These are phyloP conservation scores for Hypomontagnella submonticulosa DNA, from an alignment of 495 filamentous ascomycete species.

Conservation along the genomic window DNA sequence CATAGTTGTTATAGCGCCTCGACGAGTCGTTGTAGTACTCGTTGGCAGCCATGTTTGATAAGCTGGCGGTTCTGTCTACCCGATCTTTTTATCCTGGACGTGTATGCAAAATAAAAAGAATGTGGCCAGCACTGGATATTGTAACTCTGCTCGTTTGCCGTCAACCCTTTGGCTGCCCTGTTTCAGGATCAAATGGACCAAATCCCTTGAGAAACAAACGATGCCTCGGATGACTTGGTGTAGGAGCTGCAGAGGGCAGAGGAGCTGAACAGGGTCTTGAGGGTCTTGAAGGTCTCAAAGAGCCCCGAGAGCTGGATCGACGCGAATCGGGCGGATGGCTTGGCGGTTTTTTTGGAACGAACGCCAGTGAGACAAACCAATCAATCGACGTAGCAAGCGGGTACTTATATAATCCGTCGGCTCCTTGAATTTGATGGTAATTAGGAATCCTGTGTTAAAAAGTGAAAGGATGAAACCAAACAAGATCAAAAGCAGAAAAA, in stretches of 20 bases:
- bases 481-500: neutral
- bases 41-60: slow-evolving; percentile 77
- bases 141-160: neutral
- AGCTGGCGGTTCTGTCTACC: no score
- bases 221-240: neutral
- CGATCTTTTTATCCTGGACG: no score
- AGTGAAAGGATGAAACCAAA: slow-evolving; percentile 1
- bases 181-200: neutral
- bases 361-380: slow-evolving; percentile 18
- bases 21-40: slow-evolving; percentile 76
- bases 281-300: neutral
- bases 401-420: neutral
- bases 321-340: slow-evolving; percentile 8
- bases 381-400: slow-evolving; percentile 24
- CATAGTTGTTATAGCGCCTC: slow-evolving; percentile 47
- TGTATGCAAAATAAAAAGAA: slow-evolving; percentile 3
- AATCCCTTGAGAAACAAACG: neutral
- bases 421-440: slow-evolving; percentile 16
- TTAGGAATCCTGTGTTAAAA: slow-evolving; percentile 1
- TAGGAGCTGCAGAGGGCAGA: neutral
- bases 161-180: neutral
- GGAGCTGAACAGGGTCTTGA: neutral
- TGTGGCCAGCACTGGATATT: slow-evolving; percentile 26
- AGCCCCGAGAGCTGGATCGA: neutral
- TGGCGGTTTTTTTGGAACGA: slow-evolving; percentile 18